Evolutionary conservation across 176 grass and related monocot species (phyloP).

Genomic region (Musa acuminata): DNA sequence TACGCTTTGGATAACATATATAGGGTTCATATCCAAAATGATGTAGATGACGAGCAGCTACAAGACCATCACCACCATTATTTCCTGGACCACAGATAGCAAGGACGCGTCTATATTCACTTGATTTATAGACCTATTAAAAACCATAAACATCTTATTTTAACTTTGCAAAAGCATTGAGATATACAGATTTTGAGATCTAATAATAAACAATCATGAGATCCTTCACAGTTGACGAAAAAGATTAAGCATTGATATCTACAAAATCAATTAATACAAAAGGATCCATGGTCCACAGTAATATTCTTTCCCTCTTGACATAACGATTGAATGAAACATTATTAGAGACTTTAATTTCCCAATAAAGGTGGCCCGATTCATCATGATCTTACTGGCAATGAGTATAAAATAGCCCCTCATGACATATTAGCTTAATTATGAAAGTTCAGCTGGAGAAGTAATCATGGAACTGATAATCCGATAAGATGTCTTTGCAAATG

Average conservation of each 20-base stretch:
- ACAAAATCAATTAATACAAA: too few species aligned
- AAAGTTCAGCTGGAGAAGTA: too few species aligned
- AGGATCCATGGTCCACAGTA: too few species aligned
- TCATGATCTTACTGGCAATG: too few species aligned
- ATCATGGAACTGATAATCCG: too few species aligned
- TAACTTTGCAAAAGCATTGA: background rate
- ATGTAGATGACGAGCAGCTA: constrained; percentile 85
- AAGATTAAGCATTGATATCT: background rate
- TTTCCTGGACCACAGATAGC: constrained; percentile 88
- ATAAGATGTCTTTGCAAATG: too few species aligned
- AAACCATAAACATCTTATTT: constrained; percentile 3
- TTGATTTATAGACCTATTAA: constrained; percentile 77
- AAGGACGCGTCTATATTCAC: constrained; percentile 57
- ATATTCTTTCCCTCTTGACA: too few species aligned
- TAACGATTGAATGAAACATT: too few species aligned
- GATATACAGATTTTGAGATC: background rate
- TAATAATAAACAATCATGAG: background rate
- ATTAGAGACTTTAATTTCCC: too few species aligned
- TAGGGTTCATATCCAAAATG: constrained; percentile 62
- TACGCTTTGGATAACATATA: constrained; percentile 86
- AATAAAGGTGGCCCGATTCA: too few species aligned
- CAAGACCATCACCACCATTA: constrained; percentile 93
- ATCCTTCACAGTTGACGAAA: background rate
- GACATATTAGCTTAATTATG: too few species aligned
- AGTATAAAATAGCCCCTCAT: too few species aligned